phyloP scores from a whole-genome alignment of 345 rosid genomes.

The Brassica incana region DNA sequence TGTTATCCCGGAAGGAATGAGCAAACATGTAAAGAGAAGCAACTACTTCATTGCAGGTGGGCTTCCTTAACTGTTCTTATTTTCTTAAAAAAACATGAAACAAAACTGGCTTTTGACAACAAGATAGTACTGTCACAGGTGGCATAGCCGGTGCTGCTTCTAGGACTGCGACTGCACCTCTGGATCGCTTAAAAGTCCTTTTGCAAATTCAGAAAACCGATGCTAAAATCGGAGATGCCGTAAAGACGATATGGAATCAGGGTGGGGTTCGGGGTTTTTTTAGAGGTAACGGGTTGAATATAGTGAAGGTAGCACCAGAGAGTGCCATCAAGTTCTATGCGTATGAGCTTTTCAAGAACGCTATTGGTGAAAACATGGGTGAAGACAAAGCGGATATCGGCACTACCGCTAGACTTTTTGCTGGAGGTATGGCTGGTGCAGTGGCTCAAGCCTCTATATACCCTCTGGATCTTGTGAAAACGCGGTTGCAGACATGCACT shows the following conservation, averaged over 20 bases:
- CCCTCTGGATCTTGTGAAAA: conserved; percentile 92
- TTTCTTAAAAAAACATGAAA: no score
- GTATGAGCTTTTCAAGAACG: conserved; percentile 70
- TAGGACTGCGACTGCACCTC: conserved; percentile 87
- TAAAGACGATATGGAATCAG: conserved; percentile 65
- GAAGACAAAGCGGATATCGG: conserved; percentile 61
- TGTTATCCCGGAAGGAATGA: conserved; percentile 79
- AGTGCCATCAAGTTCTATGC: conserved; percentile 84
- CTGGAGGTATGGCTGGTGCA: conserved; percentile 95
- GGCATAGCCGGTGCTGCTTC: conserved; percentile 91
- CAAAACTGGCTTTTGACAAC: no score
- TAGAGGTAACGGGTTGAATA: conserved; percentile 81
- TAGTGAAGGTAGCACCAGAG: conserved; percentile 90
- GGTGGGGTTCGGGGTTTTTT: conserved; percentile 67
- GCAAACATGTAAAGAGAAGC: conserved; percentile 70
- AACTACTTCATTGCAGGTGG: conserved; percentile 80
- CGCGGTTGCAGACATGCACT: conserved; percentile 75
- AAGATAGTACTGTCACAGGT: neutral
- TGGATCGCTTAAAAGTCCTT: conserved; percentile 82
- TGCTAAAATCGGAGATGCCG: conserved; percentile 61
- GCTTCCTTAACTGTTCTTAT: no score
- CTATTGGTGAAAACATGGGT: conserved; percentile 52
- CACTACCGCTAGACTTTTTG: conserved; percentile 60
- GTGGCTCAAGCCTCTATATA: conserved; percentile 85
- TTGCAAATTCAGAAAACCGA: conserved; percentile 75